phyloP scores from a whole-genome alignment of 495 filamentous ascomycete species.

The Hyaloscypha finlandica region DNA sequence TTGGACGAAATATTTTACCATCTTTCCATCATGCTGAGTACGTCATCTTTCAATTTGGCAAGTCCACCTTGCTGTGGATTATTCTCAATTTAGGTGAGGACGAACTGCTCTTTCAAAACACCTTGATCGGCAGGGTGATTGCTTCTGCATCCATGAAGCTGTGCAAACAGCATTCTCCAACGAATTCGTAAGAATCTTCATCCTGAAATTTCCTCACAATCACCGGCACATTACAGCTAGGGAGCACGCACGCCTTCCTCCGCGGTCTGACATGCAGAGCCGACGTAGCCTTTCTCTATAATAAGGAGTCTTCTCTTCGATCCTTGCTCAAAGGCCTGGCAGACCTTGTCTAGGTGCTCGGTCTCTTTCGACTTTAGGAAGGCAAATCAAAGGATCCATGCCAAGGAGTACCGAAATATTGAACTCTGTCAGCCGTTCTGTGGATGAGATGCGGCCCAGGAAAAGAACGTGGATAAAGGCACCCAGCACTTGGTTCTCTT shows the following conservation, averaged over 20 bases:
- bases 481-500: neutral
- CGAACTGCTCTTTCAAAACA: constrained; percentile 1
- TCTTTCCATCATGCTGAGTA: too few relatives aligned
- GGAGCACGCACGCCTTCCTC: constrained; percentile 21
- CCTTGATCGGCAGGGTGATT: constrained; percentile 1
- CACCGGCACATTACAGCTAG: constrained; percentile 23
- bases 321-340: neutral
- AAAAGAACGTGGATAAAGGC: constrained; percentile 7
- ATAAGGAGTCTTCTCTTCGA: neutral
- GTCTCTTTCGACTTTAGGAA: neutral
- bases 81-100: neutral
- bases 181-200: constrained; percentile 1
- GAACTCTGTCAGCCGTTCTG: neutral
- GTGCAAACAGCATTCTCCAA: constrained; percentile 23
- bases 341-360: neutral
- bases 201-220: constrained; percentile 7
- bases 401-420: neutral
- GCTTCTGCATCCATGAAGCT: constrained; percentile 21
- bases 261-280: too few relatives aligned
- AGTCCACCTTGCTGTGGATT: too few relatives aligned
- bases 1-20: too few relatives aligned
- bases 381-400: neutral
- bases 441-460: neutral
- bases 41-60: too few relatives aligned
- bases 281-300: neutral